Percentiles rank a stretch among this genome's conserved stretches.
Conservation (phyloP, 2,329 filamentous ascomycete genomes). For the Cladosporium sp. region DNA sequence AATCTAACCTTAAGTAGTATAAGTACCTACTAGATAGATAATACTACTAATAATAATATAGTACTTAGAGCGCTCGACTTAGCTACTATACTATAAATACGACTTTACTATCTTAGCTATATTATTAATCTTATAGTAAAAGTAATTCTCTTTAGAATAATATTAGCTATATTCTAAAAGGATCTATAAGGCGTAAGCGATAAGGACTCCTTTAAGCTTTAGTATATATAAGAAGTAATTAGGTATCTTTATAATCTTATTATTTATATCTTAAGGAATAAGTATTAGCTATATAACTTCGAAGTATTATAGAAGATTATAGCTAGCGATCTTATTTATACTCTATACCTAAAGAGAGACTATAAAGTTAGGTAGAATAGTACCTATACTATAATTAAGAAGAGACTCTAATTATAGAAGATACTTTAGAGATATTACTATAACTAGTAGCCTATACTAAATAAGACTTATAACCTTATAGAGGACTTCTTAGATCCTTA, state of each 20-base stretch:
- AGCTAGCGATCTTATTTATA: background rate
- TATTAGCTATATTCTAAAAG: too few species aligned
- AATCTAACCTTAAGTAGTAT: too few species aligned
- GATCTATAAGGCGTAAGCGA: background rate
- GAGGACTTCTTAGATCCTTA: background rate
- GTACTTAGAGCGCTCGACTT: too few species aligned
- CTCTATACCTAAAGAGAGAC: background rate
- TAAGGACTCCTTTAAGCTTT: background rate
- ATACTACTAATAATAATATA: too few species aligned
- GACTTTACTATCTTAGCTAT: background rate
- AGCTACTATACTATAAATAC: too few species aligned
- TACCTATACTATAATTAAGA: background rate
- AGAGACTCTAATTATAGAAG: background rate
- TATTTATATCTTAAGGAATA: background rate
- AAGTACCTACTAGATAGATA: too few species aligned
- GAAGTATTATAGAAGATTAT: background rate
- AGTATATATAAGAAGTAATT: background rate
- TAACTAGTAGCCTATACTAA: background rate
- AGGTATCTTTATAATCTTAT: background rate
- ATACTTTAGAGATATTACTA: background rate
- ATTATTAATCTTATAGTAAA: background rate
- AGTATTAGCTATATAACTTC: background rate
- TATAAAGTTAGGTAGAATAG: background rate
- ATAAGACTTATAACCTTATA: background rate
- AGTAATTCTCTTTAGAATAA: background rate